Evolutionary conservation across 768 basidiomycete species (phyloP).

Genomic region (Hericium erinaceus): DNA sequence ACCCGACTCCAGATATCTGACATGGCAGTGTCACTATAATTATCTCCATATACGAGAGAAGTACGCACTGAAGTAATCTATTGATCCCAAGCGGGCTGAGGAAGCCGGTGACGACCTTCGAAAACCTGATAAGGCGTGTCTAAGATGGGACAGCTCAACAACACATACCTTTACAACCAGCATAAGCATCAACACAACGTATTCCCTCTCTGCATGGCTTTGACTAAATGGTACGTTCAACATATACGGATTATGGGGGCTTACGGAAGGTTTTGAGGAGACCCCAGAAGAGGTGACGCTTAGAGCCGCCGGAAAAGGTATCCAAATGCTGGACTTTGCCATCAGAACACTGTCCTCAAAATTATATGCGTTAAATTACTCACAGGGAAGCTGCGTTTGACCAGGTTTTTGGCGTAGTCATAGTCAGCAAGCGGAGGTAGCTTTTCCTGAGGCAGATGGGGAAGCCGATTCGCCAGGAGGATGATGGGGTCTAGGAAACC

Average conservation of each 20-base stretch:
- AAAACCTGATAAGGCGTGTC: not conserved
- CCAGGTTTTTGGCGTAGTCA: constrained; percentile 26
- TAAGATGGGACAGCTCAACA: not conserved
- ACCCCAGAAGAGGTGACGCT: constrained; percentile 20
- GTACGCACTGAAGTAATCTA: constrained; percentile 20
- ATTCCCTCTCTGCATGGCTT: constrained; percentile 7
- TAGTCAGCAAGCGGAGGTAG: constrained; percentile 44
- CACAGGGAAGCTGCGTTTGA: constrained; percentile 10
- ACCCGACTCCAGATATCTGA: constrained; percentile 49
- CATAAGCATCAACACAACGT: constrained; percentile 2
- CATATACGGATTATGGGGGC: not conserved
- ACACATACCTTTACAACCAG: not conserved
- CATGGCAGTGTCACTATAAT: not conserved
- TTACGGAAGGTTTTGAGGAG: constrained; percentile 16
- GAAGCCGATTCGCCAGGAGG: constrained; percentile 30
- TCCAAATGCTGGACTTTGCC: constrained; percentile 18
- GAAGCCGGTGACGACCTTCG: constrained; percentile 17
- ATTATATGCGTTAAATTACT: constrained; percentile 23
- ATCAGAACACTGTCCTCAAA: not conserved
- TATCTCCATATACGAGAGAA: not conserved
- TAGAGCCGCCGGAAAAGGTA: constrained; percentile 11
- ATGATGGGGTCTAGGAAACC: constrained; percentile 48
- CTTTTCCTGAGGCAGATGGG: constrained; percentile 33
- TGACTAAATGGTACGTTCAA: not conserved
- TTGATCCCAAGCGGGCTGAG: constrained; percentile 24